Evolutionary conservation across 1,284 basidiomycete genomes (phyloP), one percentile per base, ranked within the genome.

Genomic region (Austroboletus rostrupii): DNA sequence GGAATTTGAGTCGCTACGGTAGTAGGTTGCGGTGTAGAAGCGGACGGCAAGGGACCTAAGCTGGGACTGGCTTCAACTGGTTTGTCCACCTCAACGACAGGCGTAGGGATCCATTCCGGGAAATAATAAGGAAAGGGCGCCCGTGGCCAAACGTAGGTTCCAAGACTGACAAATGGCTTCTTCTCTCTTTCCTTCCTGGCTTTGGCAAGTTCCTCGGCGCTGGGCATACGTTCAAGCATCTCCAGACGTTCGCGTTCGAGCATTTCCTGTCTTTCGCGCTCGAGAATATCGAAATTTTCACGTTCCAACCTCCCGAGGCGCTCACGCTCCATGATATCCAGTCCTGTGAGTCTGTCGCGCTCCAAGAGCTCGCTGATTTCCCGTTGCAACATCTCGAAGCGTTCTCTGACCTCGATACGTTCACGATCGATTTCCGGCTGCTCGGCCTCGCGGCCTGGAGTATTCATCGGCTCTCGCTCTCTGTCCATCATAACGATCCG

Each of bases 111-210:
- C 62, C 65, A 63, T 35, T 65, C 67, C 26, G 66, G 61, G 53
- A 70, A 80, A 69, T 68, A 73, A 61, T 70, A 77, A 32, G 80
- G 76, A 58, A 81, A 81, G 32, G 78, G 74, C 40, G 77, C 67
- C 45, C 70, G 61, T 16, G 79, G 77, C 64, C 74, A 71, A 64
- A 83, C 85, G 47, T 82, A 79, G 17, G 84, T 83, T 43, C 89
- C 89, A 38, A 90, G 69, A 54, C 82, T 66, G 26, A 80, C 67
- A 28, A 66, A 64, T 23, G 69, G 64, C 36, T 65, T 64, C 20
- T 70, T 66, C 58, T 66, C 67, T 38, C 68, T 65, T 45, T 72
- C 69, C 55, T 58, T 53, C 29, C 66, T 62, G 42, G 59, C 59
- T 8, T 58, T 62, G 2, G 56, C 55, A 7, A 69, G 67, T 28